Base-by-base conservation (phyloP, 805 yeast species). In the Sugiyamaella valdiviana region DNA sequence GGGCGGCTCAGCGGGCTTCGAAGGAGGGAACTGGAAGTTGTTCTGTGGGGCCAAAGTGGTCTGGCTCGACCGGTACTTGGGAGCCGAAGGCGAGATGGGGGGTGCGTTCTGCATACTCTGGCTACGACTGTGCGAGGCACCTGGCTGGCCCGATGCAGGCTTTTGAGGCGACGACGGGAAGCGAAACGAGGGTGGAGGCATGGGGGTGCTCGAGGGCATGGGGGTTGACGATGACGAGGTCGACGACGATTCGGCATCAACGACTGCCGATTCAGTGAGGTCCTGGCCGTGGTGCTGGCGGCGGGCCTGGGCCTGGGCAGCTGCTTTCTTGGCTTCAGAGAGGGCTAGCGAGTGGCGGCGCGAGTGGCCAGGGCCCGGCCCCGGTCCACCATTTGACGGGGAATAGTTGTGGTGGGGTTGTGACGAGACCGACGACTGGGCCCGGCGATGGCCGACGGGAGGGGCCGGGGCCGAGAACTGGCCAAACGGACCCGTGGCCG, bases 271-370 rank as follows among this genome's bases (percentile, higher is more conserved):
- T 5, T 21, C 35, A 39, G 48, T 29, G 23, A 42, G 42, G 6
- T 19, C 40, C 16, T 19, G 39, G 23, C n/a, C 35, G 36, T 10
- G 35, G 32, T 40, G 38, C 37, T 51, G 54, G 2, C 67, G 59
- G 63, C 87, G 93, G 1, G 84, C 82, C 62, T 83, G 88, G 36
- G 82, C 90, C 56, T 82, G 82, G 3, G 96, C 96, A n/a, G 99
- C 99, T 5, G 97, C 97, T 57, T 83, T 83, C 59, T 86, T 89
- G 10, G 98, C 98, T 67, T 91, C 99, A 46, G 82, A 82, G 50
- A 91, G 73, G 2, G 95, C 97, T 51, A 91, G 71, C 0, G 97
- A 89, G 64, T 91, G 98, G 64, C 99, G 80, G 70, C 99, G 80
- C 38, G 75, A 71, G 63, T 91, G 99, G 32, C 97, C 96, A 51